Conservation (phyloP, 2,329 filamentous ascomycete species). For the Fusarium sp. region DNA sequence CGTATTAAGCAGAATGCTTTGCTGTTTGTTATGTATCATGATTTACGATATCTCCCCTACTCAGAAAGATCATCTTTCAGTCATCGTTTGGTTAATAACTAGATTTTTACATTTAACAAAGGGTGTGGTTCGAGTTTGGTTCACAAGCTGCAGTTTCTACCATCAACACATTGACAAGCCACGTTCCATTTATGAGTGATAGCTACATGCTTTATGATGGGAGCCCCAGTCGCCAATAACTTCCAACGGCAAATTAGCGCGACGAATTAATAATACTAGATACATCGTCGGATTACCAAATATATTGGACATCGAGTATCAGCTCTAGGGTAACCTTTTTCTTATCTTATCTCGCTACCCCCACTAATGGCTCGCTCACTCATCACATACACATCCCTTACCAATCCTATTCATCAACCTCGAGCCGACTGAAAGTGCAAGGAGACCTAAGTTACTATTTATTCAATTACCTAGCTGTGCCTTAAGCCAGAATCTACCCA, state of each 20-base stretch:
- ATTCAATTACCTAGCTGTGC: rapidly evolving
- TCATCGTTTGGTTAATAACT: not conserved
- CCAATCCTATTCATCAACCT: slow-evolving; percentile 29
- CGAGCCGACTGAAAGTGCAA: not conserved
- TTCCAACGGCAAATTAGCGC: too few relatives aligned
- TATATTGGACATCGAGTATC: rapidly evolving
- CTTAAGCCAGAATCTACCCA: rapidly evolving
- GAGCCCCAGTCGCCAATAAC: too few relatives aligned
- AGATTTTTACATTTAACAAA: too few relatives aligned
- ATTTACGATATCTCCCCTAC: slow-evolving; percentile 28
- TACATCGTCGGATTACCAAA: too few relatives aligned
- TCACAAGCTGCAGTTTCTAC: too few relatives aligned
- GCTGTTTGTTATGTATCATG: slow-evolving; percentile 19
- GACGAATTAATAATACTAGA: too few relatives aligned
- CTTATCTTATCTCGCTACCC: slow-evolving; percentile 40
- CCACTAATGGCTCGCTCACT: slow-evolving; percentile 28
- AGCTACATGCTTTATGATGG: too few relatives aligned
- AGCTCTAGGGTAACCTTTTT: slow-evolving; percentile 5
- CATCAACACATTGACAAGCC: too few relatives aligned
- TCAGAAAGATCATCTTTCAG: not conserved
- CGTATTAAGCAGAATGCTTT: slow-evolving; percentile 22
- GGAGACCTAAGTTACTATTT: not conserved
- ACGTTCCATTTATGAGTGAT: too few relatives aligned
- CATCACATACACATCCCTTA: slow-evolving; percentile 38
- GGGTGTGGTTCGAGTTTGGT: too few relatives aligned